phyloP scores from a whole-genome alignment of 257 asterid species.

The Solanum virginianum region DNA sequence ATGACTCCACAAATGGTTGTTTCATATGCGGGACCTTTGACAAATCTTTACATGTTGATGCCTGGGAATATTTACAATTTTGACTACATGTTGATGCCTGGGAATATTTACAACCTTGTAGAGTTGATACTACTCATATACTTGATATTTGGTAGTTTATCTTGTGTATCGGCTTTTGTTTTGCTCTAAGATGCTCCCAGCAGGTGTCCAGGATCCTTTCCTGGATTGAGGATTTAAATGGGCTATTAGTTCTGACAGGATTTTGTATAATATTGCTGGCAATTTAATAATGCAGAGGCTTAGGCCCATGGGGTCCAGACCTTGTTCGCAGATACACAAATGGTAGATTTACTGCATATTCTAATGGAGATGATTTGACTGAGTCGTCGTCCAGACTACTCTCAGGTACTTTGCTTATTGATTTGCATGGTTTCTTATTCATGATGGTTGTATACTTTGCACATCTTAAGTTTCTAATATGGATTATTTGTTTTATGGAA shows the following conservation, averaged over 20 bases:
- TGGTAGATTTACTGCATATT: constrained; percentile 53
- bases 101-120: not conserved
- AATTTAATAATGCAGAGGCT: constrained; percentile 38
- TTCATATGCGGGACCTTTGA: not conserved
- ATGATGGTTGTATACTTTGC: not conserved
- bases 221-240: not conserved
- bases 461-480: constrained; percentile 6
- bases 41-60: not conserved
- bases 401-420: constrained; percentile 33
- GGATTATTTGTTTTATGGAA: constrained; percentile 11
- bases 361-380: constrained; percentile 32
- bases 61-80: too few species aligned
- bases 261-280: not conserved
- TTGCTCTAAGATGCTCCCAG: not conserved
- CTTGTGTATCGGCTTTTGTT: not conserved
- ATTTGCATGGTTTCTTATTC: not conserved
- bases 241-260: not conserved
- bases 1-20: not conserved
- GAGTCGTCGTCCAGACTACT: constrained; percentile 60
- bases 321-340: constrained; percentile 60
- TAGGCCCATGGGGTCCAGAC: constrained; percentile 82
- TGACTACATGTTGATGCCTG: too few species aligned
- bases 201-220: not conserved
- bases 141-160: not conserved
- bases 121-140: not conserved